These are phyloP conservation scores for Singerocomus inundabilis DNA, from an alignment of 1,284 basidiomycete species.

Conservation along the genomic window DNA sequence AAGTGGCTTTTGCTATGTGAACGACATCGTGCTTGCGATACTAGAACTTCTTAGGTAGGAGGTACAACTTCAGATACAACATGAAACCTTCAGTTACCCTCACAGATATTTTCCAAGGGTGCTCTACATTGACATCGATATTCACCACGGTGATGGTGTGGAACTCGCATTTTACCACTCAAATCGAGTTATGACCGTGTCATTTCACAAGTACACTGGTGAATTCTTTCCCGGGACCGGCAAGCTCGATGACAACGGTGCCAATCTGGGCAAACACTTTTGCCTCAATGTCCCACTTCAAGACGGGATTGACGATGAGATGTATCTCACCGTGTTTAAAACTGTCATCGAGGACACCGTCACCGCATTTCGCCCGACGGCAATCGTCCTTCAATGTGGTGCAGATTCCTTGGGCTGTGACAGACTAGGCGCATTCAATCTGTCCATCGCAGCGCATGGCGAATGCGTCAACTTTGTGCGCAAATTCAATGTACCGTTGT, in stretches of 20 bases:
- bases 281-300: conserved; percentile 88
- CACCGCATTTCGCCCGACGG: conserved; percentile 32
- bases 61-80: too few relatives aligned
- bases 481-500: conserved; percentile 89
- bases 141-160: conserved; percentile 98
- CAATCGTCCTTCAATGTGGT: conserved; percentile 96
- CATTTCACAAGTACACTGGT: conserved; percentile 95
- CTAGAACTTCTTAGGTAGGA: conserved; percentile 84
- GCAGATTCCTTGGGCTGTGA: conserved; percentile 98
- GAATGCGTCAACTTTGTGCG: conserved; percentile 98
- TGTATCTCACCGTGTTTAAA: conserved; percentile 54
- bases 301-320: conserved; percentile 95
- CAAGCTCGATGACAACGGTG: conserved; percentile 73
- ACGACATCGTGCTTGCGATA: conserved; percentile 98
- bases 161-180: conserved; percentile 99
- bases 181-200: conserved; percentile 97
- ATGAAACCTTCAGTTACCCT: too few relatives aligned
- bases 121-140: conserved; percentile 98
- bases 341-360: background rate
- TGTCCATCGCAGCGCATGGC: conserved; percentile 95
- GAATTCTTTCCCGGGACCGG: conserved; percentile 99
- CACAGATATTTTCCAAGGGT: conserved; percentile 89
- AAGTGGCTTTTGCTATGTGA: conserved; percentile 98
- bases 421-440: conserved; percentile 93
- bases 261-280: background rate